Percentiles rank a stretch among this genome's conserved stretches.
Evolutionary conservation across 495 filamentous ascomycete genomes (phyloP).

Genomic region (Hypoxylon cercidicola): DNA sequence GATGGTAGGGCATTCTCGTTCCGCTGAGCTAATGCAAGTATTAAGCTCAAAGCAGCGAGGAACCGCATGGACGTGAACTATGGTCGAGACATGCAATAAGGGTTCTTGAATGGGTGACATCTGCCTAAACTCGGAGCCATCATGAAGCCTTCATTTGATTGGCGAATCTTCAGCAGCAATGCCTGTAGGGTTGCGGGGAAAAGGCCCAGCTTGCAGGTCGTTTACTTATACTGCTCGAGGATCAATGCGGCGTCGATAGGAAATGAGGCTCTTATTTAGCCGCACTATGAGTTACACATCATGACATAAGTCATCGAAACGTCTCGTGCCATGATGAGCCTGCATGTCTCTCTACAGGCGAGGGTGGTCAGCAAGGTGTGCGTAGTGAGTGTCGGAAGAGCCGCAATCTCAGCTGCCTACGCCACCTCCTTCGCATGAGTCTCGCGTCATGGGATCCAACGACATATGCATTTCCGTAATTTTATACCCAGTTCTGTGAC

Average conservation of each 20-base stretch:
- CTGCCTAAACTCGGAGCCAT: background rate
- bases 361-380: conserved; percentile 30
- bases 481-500: background rate
- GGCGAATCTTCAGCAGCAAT: background rate
- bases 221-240: background rate
- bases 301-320: background rate
- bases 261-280: conserved; percentile 1
- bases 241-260: background rate
- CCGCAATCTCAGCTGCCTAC: conserved; percentile 19
- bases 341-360: conserved; percentile 12
- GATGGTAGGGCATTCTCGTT: conserved; percentile 3
- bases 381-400: conserved; percentile 9
- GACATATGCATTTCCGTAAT: background rate
- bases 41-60: conserved; percentile 1
- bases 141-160: background rate
- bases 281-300: background rate
- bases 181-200: background rate
- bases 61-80: background rate
- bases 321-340: conserved; percentile 31
- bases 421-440: conserved; percentile 3
- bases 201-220: background rate
- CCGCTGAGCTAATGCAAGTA: background rate
- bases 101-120: background rate
- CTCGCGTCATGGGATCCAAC: background rate
- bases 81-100: background rate